Evolutionary conservation across 225 moss, liverwort and hornwort species (phyloP).

Genomic region (Takakia lepidozioides): DNA sequence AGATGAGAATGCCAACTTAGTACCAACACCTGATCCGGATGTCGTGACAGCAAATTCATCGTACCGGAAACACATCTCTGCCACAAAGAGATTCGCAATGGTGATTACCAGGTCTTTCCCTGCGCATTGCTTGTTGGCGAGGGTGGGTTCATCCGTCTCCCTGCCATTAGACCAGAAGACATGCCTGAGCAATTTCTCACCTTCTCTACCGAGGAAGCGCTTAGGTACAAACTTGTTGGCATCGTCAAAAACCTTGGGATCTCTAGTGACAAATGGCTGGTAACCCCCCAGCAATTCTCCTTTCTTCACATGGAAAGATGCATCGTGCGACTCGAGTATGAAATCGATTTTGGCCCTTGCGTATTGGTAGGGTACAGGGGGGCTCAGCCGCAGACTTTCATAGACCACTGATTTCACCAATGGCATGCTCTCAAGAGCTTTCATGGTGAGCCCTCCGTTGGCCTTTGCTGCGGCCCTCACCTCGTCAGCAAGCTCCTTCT

Average conservation of each 20-base stretch:
- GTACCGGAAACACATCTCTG: slow-evolving; percentile 42
- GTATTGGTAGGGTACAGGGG: slow-evolving; percentile 52
- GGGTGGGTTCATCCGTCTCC: slow-evolving; percentile 20
- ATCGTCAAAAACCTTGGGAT: slow-evolving; percentile 26
- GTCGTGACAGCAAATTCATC: slow-evolving; percentile 15
- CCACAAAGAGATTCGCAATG: slow-evolving; percentile 25
- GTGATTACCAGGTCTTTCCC: slow-evolving; percentile 40
- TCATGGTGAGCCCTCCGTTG: slow-evolving; percentile 12
- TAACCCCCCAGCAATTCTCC: slow-evolving; percentile 33
- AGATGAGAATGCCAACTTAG: too few species aligned
- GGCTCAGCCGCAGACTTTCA: slow-evolving; percentile 26
- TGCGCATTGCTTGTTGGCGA: slow-evolving; percentile 41
- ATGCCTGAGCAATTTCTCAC: slow-evolving; percentile 30
- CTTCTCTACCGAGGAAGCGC: slow-evolving; percentile 47
- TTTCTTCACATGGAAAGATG: slow-evolving; percentile 40
- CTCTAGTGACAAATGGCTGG: slow-evolving; percentile 37
- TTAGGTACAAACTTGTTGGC: slow-evolving; percentile 32
- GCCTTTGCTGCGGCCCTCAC: slow-evolving; percentile 12
- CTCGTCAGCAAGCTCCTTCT: slow-evolving; percentile 37
- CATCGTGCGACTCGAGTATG: slow-evolving; percentile 43
- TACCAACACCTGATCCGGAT: too few species aligned
- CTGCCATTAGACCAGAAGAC: slow-evolving; percentile 59
- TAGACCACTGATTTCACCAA: slow-evolving; percentile 29
- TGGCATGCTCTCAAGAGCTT: slow-evolving; percentile 29
- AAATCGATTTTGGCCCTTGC: slow-evolving; percentile 42